Base-by-base conservation (phyloP, 2,329 filamentous ascomycete species). In the Didymosphaeria variabile region DNA sequence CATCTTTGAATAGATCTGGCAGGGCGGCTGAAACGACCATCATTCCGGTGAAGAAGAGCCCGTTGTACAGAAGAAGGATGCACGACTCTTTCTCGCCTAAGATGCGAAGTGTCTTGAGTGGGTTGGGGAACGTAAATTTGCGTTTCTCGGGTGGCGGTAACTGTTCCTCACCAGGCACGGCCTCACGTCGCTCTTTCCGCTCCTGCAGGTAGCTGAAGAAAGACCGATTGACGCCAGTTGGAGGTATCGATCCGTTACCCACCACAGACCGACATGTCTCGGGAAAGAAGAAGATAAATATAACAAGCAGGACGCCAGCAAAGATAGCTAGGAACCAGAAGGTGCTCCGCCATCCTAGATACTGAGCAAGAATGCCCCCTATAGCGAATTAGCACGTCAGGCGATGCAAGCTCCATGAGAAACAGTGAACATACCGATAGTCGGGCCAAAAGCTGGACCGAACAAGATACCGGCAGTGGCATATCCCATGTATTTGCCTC, bases 401-500 rank as follows among this genome's bases (percentile, higher is more conserved):
- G 10, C 0, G 38, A 5, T 31, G 7, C 38, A 45, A 21, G 2
- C 17, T 45, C 12, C n/a, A 15, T 31, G 4, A 17, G 5, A n/a
- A 3, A 15, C 4, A 21, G 15, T 12, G 8, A 54, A 73, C 47
- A 68, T 72, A 23, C 77, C 78, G 12, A 80, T 73, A 0, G 76
- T 74, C 32, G 78, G 78, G 0, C 74, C 77, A 52, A 77, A 72
- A 7, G 73, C 66, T 34, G 73, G 63, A 12, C 76, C 67, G 63
- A 74, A 70, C 12, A 76, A 53, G 3, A 74, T 19, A 85, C 88
- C 7, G 83, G 82, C 45, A 83, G 85, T n/a, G 88, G 86, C 60
- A 88, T 85, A 59, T 86, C 90, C 80, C 78, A 94, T 90, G 70
- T 91, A 94, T 63, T 84, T 86, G 0, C 91, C 92, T 66, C 92